A percentile compares a stretch with the other conserved stretches of the same genome.
phyloP scores from a whole-genome alignment of 768 basidiomycete species.

The Tulasnella sp. region DNA sequence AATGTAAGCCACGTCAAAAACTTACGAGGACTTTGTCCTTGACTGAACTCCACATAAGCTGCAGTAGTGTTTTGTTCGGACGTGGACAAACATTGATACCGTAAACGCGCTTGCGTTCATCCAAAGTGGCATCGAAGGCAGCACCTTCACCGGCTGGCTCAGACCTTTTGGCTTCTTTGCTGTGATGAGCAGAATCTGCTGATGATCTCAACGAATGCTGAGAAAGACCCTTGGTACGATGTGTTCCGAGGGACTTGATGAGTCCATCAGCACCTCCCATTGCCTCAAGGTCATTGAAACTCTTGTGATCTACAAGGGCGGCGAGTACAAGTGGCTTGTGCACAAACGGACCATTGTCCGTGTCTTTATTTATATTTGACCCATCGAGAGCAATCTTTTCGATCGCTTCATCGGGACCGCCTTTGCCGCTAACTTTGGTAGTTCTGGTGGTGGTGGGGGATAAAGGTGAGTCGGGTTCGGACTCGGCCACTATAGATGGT shows the following conservation, averaged over 20 bases:
- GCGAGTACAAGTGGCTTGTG: slow-evolving; percentile 68
- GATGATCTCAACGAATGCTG: slow-evolving; percentile 5
- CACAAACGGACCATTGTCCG: slow-evolving; percentile 56
- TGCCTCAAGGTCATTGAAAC: slow-evolving; percentile 43
- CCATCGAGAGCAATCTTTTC: too few relatives aligned
- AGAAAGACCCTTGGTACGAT: slow-evolving; percentile 30
- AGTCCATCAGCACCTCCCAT: slow-evolving; percentile 63
- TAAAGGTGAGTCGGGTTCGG: slow-evolving; percentile 33
- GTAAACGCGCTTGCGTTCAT: slow-evolving; percentile 53
- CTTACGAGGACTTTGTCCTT: slow-evolving; percentile 83
- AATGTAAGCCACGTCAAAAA: too few relatives aligned
- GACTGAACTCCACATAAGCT: slow-evolving; percentile 73
- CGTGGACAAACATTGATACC: slow-evolving; percentile 68
- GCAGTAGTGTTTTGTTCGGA: slow-evolving; percentile 52
- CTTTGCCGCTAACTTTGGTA: background rate
- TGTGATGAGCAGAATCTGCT: too few relatives aligned
- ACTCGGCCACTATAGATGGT: slow-evolving; percentile 20
- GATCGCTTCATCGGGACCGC: background rate
- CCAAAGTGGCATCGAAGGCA: slow-evolving; percentile 36
- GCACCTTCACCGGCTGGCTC: too few relatives aligned
- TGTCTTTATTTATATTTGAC: too few relatives aligned
- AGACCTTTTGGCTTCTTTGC: slow-evolving; percentile 12
- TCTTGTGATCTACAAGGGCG: slow-evolving; percentile 82
- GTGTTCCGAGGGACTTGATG: slow-evolving; percentile 60
- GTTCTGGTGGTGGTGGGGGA: slow-evolving; percentile 4